Evolutionary conservation across 106 monocot genomes (phyloP).

Genomic region (Allium fistulosum): DNA sequence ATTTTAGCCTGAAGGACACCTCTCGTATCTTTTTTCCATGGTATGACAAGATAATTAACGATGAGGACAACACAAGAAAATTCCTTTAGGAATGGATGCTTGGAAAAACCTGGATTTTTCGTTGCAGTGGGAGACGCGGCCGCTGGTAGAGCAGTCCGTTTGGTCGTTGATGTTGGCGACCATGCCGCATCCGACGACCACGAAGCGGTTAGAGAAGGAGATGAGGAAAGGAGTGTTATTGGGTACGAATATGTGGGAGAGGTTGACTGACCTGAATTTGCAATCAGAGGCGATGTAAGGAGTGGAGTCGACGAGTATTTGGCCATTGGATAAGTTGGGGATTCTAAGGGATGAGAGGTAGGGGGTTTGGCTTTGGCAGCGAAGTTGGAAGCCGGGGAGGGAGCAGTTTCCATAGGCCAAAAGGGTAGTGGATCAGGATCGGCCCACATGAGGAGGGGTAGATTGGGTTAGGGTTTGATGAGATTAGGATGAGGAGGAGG

Average conservation of each 20-base stretch:
- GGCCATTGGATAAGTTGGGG: conserved; percentile 19
- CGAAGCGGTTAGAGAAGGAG: conserved; percentile 7
- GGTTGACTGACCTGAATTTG: conserved; percentile 1
- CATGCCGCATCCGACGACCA: conserved; percentile 23
- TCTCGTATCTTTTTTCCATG: too few relatives aligned
- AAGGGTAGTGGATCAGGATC: conserved; percentile 22
- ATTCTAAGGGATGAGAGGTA: conserved; percentile 10
- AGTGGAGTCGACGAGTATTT: conserved; percentile 22
- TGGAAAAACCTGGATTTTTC: conserved; percentile 9
- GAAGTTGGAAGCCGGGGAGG: conserved; percentile 23
- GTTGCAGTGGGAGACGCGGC: conserved; percentile 22
- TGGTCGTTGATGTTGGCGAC: conserved; percentile 14
- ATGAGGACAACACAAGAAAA: too few relatives aligned
- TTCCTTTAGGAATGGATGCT: conserved; percentile 11
- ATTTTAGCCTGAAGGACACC: too few relatives aligned
- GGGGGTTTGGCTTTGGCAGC: conserved; percentile 15
- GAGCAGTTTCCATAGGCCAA: conserved; percentile 21
- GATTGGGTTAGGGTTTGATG: conserved; percentile 4
- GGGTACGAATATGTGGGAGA: conserved; percentile 16
- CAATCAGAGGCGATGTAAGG: conserved; percentile 22
- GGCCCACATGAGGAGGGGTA: conserved; percentile 21
- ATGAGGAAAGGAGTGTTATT: conserved; percentile 6
- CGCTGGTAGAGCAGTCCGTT: conserved; percentile 12
- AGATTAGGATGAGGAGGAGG: conserved; percentile 2
- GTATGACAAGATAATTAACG: too few relatives aligned